Evolutionary conservation across 148 eudicot species (phyloP), one percentile per base, ranked within the genome.

Genomic region (Spergularia bocconei): DNA sequence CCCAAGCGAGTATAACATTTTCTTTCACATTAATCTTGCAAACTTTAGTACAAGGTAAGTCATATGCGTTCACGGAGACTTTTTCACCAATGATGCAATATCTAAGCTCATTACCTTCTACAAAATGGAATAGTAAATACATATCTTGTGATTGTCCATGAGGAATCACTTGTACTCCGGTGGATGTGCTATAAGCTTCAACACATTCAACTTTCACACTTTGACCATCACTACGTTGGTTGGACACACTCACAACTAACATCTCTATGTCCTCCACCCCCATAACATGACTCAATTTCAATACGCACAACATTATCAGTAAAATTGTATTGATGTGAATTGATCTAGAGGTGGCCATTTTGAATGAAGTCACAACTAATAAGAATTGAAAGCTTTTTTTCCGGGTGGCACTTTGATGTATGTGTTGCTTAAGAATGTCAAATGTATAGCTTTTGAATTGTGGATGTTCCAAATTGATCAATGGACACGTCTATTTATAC

Each of bases 31-130:
- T 63, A 33, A 63, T 36, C 38, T 63, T 63, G 44, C 66, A 63
- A 63, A 63, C 66, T 63, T 63, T 63, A 2, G n/a, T 33, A 63
- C 66, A 63, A 6, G 66, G 66, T 36, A 63, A 29, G 33, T 63
- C 44, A 15, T 7, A 13, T 12, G 66, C 66, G 33, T 23, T 7
- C 33, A 63, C n/a, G 11, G 1, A 10, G 21, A 60, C 13, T 10
- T 60, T 11, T 13, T 60, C 13, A 11, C 12, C 63, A 13, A 60
- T 60, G 2, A 20, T 33, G 21, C 63, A 60, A 25, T 20, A 60
- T 11, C 6, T 10, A 60, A 25, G 36, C 21, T 10, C 11, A 60
- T 33, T 33, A 25, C 63, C 63, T 60, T 60, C 63, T 20, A 63
- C 14, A 15, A 29, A 0, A 4, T 4, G 13, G 41, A 33, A 29